Evolutionary conservation across 768 basidiomycete species (phyloP), one percentile per base, ranked within the genome.

Genomic region (Tylopilus rubrobrunneus): DNA sequence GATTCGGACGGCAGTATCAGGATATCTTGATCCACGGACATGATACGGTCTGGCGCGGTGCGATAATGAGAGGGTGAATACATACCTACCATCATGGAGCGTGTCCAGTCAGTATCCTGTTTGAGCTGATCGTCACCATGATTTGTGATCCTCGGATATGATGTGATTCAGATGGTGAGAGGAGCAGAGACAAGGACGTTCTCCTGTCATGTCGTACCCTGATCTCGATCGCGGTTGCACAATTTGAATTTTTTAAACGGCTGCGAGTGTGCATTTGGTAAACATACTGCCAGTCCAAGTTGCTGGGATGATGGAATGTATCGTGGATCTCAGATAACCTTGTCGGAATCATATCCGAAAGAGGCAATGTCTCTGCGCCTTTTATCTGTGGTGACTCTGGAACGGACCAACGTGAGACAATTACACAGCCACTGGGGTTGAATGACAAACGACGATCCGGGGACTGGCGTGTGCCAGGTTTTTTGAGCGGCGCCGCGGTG

Each of bases 291-390:
- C 5, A 5, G 5, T 25, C 31, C 10, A 11, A 31, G 31, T 31
- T 11, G 31, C 31, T 8, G 31, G 31, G 31, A 34, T 34, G 33
- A 12, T 34, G 33, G 34, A n/a, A 23, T 5, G 37, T 2, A 34
- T 49, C 58, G 58, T 56, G 64, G 61, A 65, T 65, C 63, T 65
- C 33, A 66, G 63, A 65, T 65, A 57, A 50, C 54, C 63, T 65
- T 52, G 45, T 23, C 21, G 37, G 44, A 25, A 4, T 3, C 29
- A 39, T 15, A 21, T 12, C 45, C 19, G 28, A 44, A 46, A 42
- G 3, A 36, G 52, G 56, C 8, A 52, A 10, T 29, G 25, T n/a
- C 33, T 48, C 43, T 65, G 29, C 63, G 63, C 63, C 62, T 41
- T 14, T 10, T 19, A 17, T 40, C 36, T 44, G 11, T 23, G 14